These are phyloP conservation scores for Tricholoma flavovirens DNA, from an alignment of 768 basidiomycete species.

Conservation along the genomic window DNA sequence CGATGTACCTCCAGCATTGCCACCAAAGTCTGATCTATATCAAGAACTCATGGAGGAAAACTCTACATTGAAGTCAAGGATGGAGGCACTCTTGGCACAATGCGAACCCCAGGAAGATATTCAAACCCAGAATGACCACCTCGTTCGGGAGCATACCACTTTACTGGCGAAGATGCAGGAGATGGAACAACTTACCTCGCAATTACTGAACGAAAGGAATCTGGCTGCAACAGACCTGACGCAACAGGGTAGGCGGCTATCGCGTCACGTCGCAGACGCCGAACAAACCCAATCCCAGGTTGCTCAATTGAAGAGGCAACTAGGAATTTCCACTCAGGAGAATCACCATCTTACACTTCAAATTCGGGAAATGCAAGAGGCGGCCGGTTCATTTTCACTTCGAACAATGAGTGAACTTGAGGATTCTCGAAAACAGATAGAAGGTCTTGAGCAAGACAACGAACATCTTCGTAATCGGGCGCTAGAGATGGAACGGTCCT, in stretches of 20 bases:
- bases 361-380: constrained; percentile 16
- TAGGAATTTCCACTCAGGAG: constrained; percentile 20
- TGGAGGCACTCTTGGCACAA: constrained; percentile 19
- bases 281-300: constrained; percentile 5
- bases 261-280: constrained; percentile 5
- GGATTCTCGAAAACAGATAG: constrained; percentile 18
- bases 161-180: constrained; percentile 21
- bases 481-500: constrained; percentile 26
- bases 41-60: constrained; percentile 3
- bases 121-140: constrained; percentile 18
- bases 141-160: constrained; percentile 22
- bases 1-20: not conserved
- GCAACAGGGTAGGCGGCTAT: constrained; percentile 6
- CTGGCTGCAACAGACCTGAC: constrained; percentile 22
- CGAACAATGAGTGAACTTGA: constrained; percentile 10
- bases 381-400: constrained; percentile 14
- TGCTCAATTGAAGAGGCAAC: constrained; percentile 2
- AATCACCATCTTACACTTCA: constrained; percentile 19
- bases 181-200: constrained; percentile 25
- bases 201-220: constrained; percentile 20
- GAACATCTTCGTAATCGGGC: constrained; percentile 23
- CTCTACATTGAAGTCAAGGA: constrained; percentile 17
- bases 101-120: constrained; percentile 14
- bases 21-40: not conserved
- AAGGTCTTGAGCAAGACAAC: constrained; percentile 24